phyloP scores from a whole-genome alignment of 257 asterid genomes.

The Gentiana straminea region DNA sequence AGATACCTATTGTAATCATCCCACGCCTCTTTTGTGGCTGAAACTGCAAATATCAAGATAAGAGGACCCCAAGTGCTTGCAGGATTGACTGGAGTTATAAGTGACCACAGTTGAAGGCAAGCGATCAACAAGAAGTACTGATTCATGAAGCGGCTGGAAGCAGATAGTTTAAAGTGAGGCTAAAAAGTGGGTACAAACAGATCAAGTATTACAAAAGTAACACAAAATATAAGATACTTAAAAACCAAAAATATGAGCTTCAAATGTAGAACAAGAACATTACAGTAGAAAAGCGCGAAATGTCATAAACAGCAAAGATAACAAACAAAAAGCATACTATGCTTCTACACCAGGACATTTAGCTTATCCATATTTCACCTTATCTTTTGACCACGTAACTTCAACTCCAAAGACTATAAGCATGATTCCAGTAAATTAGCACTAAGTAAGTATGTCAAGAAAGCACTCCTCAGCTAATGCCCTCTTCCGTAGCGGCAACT shows the following conservation, averaged over 20 bases:
- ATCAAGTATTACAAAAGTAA: too few relatives aligned
- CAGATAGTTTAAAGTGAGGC: background rate
- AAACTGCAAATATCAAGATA: slow-evolving; percentile 93
- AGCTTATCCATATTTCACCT: too few relatives aligned
- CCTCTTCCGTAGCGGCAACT: too few relatives aligned
- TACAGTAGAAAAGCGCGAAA: background rate
- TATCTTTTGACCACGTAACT: too few relatives aligned
- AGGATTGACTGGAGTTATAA: slow-evolving; percentile 98
- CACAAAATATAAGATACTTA: too few relatives aligned
- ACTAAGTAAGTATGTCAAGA: too few relatives aligned
- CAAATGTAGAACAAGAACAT: slow-evolving; percentile 8
- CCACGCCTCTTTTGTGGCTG: slow-evolving; percentile 98
- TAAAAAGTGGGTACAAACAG: background rate
- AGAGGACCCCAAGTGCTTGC: slow-evolving; percentile 99
- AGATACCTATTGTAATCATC: slow-evolving; percentile 94
- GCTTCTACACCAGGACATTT: too few relatives aligned
- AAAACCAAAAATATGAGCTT: slow-evolving; percentile 16
- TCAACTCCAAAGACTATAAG: too few relatives aligned
- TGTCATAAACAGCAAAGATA: too few relatives aligned
- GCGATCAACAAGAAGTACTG: slow-evolving; percentile 98
- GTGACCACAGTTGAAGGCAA: slow-evolving; percentile 99
- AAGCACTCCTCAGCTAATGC: too few relatives aligned
- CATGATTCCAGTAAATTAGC: too few relatives aligned
- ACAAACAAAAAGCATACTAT: too few relatives aligned
- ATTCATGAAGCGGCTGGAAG: slow-evolving; percentile 96